Percentiles rank a stretch among this genome's conserved stretches.
phyloP scores from a whole-genome alignment of 148 eudicot species.

The Diospyros lotus region DNA sequence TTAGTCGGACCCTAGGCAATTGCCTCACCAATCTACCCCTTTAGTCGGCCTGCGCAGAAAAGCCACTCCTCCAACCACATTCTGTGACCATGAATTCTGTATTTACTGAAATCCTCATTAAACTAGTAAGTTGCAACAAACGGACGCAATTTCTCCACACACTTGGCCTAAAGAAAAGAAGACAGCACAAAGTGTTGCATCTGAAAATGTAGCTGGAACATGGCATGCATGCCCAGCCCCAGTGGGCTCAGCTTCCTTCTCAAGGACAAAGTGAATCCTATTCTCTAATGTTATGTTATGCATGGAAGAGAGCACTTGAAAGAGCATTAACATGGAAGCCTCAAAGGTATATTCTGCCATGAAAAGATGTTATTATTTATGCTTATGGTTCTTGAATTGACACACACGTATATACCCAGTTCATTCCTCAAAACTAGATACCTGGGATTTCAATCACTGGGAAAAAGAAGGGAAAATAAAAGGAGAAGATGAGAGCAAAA shows the following conservation, averaged over 20 bases:
- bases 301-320: background rate
- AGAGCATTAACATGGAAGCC: background rate
- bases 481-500: too few relatives aligned
- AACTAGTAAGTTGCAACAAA: background rate
- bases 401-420: background rate
- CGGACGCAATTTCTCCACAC: background rate
- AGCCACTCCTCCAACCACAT: too few relatives aligned
- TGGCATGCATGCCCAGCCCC: background rate
- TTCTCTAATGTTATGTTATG: background rate
- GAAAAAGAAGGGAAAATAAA: too few relatives aligned
- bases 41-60: too few relatives aligned
- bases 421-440: background rate
- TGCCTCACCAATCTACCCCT: too few relatives aligned
- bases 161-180: background rate
- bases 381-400: background rate
- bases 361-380: background rate
- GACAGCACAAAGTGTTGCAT: background rate
- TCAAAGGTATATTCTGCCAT: background rate
- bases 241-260: too few relatives aligned
- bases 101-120: too few relatives aligned
- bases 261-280: background rate
- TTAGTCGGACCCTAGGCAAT: too few relatives aligned
- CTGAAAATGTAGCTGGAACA: background rate
- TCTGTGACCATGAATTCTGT: too few relatives aligned
- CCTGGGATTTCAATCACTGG: background rate